Evolutionary conservation across 139 green algal species (phyloP).

Genomic region (Zygnema circumcarinatum): DNA sequence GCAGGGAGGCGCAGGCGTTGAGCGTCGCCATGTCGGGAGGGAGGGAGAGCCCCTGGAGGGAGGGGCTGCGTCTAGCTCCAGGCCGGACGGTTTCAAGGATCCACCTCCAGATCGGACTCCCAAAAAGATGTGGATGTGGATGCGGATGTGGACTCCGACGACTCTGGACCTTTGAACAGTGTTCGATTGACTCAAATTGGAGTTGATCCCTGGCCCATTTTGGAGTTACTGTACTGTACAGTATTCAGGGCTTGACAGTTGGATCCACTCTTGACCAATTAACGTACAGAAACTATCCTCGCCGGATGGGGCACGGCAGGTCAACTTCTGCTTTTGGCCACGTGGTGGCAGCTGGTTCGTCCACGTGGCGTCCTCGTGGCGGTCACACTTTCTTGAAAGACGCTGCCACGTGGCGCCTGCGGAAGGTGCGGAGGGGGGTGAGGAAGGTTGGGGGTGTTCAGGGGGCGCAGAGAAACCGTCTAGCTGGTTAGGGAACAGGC

Average conservation of each 20-base stretch:
- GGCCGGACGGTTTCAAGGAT: not conserved
- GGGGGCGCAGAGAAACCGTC: slow-evolving; percentile 22
- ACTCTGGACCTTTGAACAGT: no score
- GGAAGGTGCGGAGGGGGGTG: not conserved
- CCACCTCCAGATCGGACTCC: not conserved
- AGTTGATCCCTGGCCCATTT: no score
- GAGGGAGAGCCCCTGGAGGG: not conserved
- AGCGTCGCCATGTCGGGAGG: not conserved
- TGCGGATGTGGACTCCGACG: not conserved
- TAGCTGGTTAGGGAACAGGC: not conserved
- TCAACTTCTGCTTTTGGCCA: not conserved
- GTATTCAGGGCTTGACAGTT: no score
- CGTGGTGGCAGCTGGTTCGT: not conserved
- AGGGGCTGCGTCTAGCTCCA: no score
- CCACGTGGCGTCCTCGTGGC: not conserved
- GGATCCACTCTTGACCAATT: no score
- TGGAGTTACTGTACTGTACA: no score
- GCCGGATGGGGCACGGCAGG: no score
- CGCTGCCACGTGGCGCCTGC: not conserved
- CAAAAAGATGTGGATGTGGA: not conserved
- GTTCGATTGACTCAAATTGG: no score
- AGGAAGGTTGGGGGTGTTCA: slow-evolving; percentile 48
- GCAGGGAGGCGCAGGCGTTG: not conserved
- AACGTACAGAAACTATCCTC: no score
- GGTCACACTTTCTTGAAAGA: not conserved